Conservation (phyloP, 768 basidiomycete genomes). For the Hortiboletus flavorubellus region DNA sequence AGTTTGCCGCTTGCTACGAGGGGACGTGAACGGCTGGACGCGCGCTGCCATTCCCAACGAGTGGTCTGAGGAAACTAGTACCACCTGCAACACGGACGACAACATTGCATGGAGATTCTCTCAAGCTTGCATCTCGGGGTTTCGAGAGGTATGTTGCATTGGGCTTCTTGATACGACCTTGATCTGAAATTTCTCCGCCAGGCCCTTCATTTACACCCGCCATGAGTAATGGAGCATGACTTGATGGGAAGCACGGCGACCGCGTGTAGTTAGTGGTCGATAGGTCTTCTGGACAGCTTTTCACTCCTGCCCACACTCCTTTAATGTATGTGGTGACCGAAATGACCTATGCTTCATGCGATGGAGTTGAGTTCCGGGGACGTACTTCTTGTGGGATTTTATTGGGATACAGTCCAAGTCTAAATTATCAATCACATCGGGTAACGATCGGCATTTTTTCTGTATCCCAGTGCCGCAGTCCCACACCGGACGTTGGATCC, state of each 20-base stretch:
- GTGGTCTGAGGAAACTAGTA: slow-evolving; percentile 13
- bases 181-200: not conserved
- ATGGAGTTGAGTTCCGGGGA: too few relatives aligned
- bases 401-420: not conserved
- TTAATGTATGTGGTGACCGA: slow-evolving; percentile 5
- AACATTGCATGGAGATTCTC: slow-evolving; percentile 19
- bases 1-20: slow-evolving; percentile 17
- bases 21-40: slow-evolving; percentile 7
- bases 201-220: not conserved
- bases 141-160: slow-evolving; percentile 6
- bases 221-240: not conserved
- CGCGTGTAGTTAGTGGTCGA: slow-evolving; percentile 4
- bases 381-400: not conserved
- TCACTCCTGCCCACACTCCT: slow-evolving; percentile 2
- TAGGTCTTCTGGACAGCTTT: slow-evolving; percentile 14
- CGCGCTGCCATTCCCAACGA: slow-evolving; percentile 27
- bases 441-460: not conserved
- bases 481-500: slow-evolving; percentile 4
- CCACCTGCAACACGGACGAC: slow-evolving; percentile 16
- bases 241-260: slow-evolving; percentile 5
- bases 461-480: not conserved
- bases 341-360: not conserved
- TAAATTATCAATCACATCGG: not conserved
- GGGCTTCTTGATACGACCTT: not conserved
- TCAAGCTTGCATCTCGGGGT: slow-evolving; percentile 19